Conservation (phyloP, 2,329 filamentous ascomycete species). For the Allantophomopsis lycopodina region DNA sequence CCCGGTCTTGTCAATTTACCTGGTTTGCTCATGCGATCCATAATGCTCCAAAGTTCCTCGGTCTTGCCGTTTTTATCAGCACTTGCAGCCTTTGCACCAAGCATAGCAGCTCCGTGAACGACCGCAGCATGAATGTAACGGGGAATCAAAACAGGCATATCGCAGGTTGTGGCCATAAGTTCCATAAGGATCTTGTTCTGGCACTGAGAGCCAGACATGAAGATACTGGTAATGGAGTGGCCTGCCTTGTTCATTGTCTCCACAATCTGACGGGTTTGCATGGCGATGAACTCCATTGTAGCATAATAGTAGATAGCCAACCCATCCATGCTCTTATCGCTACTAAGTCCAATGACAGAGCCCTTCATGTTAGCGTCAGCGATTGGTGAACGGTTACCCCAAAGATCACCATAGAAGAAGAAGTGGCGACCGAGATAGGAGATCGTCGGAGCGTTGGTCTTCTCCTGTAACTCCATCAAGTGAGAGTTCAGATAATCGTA, state of each 20-base stretch:
- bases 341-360: slow-evolving; percentile 72
- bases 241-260: slow-evolving; percentile 86
- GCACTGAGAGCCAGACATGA: slow-evolving; percentile 98
- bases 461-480: slow-evolving; percentile 61
- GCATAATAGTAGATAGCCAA: slow-evolving; percentile 89
- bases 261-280: slow-evolving; percentile 93
- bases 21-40: slow-evolving; percentile 94
- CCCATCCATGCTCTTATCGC: slow-evolving; percentile 75
- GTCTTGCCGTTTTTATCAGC: slow-evolving; percentile 63
- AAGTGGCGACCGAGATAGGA: slow-evolving; percentile 83
- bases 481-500: slow-evolving; percentile 92
- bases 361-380: slow-evolving; percentile 91
- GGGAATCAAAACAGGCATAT: slow-evolving; percentile 87
- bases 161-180: slow-evolving; percentile 79
- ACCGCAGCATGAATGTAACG: slow-evolving; percentile 91
- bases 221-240: slow-evolving; percentile 81
- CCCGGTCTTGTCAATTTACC: slow-evolving; percentile 72
- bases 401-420: slow-evolving; percentile 97
- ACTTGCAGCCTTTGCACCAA: slow-evolving; percentile 92
- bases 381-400: slow-evolving; percentile 89
- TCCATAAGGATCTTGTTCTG: slow-evolving; percentile 89
- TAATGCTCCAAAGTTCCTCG: slow-evolving; percentile 87
- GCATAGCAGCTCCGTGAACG: slow-evolving; percentile 95
- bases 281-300: slow-evolving; percentile 94
- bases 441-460: slow-evolving; percentile 57